phyloP scores from a whole-genome alignment of 768 basidiomycete species.

The Auriscalpium microsporum region DNA sequence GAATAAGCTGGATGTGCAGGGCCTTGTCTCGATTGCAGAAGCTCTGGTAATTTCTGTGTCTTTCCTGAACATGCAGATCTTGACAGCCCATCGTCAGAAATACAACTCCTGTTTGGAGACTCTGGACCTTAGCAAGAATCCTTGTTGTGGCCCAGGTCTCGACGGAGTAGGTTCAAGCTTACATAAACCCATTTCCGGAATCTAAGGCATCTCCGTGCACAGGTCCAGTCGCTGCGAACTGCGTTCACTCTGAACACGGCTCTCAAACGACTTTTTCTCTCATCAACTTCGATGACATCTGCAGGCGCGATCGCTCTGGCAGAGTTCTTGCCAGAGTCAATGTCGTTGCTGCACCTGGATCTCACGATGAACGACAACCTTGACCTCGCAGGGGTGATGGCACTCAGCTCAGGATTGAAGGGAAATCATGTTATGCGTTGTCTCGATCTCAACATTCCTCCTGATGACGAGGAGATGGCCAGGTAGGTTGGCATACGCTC shows the following conservation, averaged over 20 bases:
- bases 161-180: slow-evolving; percentile 68
- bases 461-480: slow-evolving; percentile 73
- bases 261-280: slow-evolving; percentile 87
- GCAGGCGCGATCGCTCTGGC: slow-evolving; percentile 90
- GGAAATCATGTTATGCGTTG: slow-evolving; percentile 84
- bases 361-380: slow-evolving; percentile 66
- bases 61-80: not conserved
- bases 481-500: slow-evolving; percentile 30
- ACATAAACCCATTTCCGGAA: not conserved
- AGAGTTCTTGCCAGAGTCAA: slow-evolving; percentile 90
- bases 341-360: slow-evolving; percentile 84
- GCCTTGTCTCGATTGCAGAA: slow-evolving; percentile 77
- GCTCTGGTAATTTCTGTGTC: slow-evolving; percentile 56
- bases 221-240: slow-evolving; percentile 84
- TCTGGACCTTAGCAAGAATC: slow-evolving; percentile 87
- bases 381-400: slow-evolving; percentile 89
- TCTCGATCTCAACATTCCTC: slow-evolving; percentile 87
- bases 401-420: slow-evolving; percentile 78
- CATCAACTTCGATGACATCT: slow-evolving; percentile 70
- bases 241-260: slow-evolving; percentile 89
- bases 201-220: not conserved
- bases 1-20: slow-evolving; percentile 82
- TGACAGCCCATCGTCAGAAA: slow-evolving; percentile 46
- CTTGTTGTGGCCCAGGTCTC: slow-evolving; percentile 79
- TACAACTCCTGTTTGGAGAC: slow-evolving; percentile 93